phyloP scores from a whole-genome alignment of 2,329 filamentous ascomycete genomes.

The Lachnum nothofagi region DNA sequence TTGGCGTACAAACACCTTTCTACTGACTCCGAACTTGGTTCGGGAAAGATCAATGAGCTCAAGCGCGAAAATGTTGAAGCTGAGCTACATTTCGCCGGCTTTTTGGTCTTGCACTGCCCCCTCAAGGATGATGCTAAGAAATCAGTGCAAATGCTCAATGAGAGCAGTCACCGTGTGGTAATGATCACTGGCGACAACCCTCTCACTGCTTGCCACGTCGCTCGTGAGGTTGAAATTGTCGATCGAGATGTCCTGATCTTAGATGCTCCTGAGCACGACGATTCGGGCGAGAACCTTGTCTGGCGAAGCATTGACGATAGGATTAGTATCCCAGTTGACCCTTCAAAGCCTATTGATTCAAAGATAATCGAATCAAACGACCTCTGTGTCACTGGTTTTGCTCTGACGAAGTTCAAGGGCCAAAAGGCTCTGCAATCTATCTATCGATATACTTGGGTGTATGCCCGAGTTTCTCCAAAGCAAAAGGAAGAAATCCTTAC shows the following conservation, averaged over 20 bases:
- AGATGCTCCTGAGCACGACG: slow-evolving; percentile 87
- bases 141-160: slow-evolving; percentile 92
- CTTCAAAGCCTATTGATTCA: slow-evolving; percentile 70
- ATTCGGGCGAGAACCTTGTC: slow-evolving; percentile 72
- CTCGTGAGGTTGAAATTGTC: slow-evolving; percentile 92
- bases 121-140: slow-evolving; percentile 94
- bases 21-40: slow-evolving; percentile 72
- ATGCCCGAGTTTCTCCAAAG: slow-evolving; percentile 95
- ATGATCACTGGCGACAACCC: slow-evolving; percentile 99
- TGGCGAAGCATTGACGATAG: slow-evolving; percentile 96
- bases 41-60: slow-evolving; percentile 83
- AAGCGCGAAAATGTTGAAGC: slow-evolving; percentile 89
- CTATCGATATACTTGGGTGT: slow-evolving; percentile 90
- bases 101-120: slow-evolving; percentile 90
- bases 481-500: slow-evolving; percentile 99
- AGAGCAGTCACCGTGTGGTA: slow-evolving; percentile 95
- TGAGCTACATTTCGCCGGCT: slow-evolving; percentile 83
- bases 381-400: slow-evolving; percentile 92
- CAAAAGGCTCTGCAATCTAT: slow-evolving; percentile 72
- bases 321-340: slow-evolving; percentile 77
- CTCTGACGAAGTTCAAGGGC: slow-evolving; percentile 79
- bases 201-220: slow-evolving; percentile 91
- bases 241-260: slow-evolving; percentile 92
- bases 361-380: slow-evolving; percentile 82
- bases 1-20: slow-evolving; percentile 91